Percentiles rank a stretch among this genome's conserved stretches.
Conservation (phyloP, 352 stramenopile species). For the Pythium myriotylum region DNA sequence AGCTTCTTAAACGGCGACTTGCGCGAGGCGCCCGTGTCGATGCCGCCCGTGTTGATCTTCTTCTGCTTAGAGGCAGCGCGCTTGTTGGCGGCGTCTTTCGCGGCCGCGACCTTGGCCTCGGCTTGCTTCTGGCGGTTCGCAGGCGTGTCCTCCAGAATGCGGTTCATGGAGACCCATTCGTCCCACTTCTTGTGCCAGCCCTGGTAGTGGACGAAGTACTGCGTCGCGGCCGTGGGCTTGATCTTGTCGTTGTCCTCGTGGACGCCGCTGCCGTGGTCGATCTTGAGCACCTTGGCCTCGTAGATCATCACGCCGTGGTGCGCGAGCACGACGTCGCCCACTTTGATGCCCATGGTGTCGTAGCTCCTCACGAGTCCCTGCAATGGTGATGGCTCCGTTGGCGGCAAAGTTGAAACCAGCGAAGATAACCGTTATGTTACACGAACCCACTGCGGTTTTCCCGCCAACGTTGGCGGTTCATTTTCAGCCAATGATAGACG, state of each 20-base stretch:
- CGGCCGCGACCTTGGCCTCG: slow-evolving; percentile 37
- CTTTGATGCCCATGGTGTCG: slow-evolving; percentile 52
- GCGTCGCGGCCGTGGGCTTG: slow-evolving; percentile 32
- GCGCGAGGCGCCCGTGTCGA: slow-evolving; percentile 47
- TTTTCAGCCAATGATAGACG: not conserved
- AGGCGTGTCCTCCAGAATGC: slow-evolving; percentile 70
- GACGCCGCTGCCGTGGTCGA: slow-evolving; percentile 72
- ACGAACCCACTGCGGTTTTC: not conserved
- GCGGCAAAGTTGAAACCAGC: not conserved
- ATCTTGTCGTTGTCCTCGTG: slow-evolving; percentile 35
- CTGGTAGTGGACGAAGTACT: slow-evolving; percentile 92
- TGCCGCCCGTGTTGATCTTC: slow-evolving; percentile 65
- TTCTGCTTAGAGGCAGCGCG: slow-evolving; percentile 46
- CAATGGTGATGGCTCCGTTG: not conserved
- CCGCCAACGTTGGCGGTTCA: not conserved
- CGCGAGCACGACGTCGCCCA: slow-evolving; percentile 74
- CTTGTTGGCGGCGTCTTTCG: slow-evolving; percentile 26
- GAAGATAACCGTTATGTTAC: slow-evolving; percentile 12
- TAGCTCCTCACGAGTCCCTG: not conserved
- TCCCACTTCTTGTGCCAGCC: slow-evolving; percentile 93
- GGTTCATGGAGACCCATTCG: slow-evolving; percentile 82
- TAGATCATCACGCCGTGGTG: slow-evolving; percentile 87
- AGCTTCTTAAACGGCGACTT: slow-evolving; percentile 81
- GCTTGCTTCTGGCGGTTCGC: slow-evolving; percentile 61
- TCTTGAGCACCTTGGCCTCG: slow-evolving; percentile 83